phyloP scores from a whole-genome alignment of 2,329 filamentous ascomycete species.

The Fusarium continuum region DNA sequence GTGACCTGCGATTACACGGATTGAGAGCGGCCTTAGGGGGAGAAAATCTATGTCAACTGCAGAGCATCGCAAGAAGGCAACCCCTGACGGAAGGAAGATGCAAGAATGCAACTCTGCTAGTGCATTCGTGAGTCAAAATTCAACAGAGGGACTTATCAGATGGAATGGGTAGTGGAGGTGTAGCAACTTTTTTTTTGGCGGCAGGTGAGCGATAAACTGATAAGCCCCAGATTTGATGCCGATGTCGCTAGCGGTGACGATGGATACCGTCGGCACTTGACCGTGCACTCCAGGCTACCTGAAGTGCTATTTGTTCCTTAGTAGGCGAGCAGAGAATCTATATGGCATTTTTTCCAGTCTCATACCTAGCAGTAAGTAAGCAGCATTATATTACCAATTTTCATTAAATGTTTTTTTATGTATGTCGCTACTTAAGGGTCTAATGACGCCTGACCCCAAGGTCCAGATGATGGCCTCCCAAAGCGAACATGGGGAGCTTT shows the following conservation, averaged over 20 bases:
- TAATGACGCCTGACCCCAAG: too few species aligned
- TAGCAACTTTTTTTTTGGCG: constrained; percentile 12
- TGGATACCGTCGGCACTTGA: constrained; percentile 7
- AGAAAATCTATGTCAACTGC: constrained; percentile 32
- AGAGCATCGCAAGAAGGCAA: constrained; percentile 31
- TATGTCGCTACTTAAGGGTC: too few species aligned
- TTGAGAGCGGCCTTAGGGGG: constrained; percentile 32
- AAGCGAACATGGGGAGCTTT: neutral
- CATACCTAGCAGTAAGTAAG: too few species aligned
- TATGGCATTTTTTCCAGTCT: too few species aligned
- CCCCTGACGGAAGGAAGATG: neutral
- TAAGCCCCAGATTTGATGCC: constrained; percentile 36
- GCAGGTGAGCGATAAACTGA: constrained; percentile 40
- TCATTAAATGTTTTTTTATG: too few species aligned
- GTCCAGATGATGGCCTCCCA: neutral
- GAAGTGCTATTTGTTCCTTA: too few species aligned
- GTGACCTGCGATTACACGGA: constrained; percentile 25
- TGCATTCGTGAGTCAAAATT: constrained; percentile 29
- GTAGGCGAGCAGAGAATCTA: too few species aligned
- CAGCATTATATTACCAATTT: too few species aligned
- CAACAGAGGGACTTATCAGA: constrained; percentile 25
- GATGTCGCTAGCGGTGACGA: constrained; percentile 35
- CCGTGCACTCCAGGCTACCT: too few species aligned
- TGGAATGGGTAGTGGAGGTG: constrained; percentile 30
- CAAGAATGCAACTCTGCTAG: neutral